Conservation (phyloP, 2,329 filamentous ascomycete species). For the Talaromyces sp. region DNA sequence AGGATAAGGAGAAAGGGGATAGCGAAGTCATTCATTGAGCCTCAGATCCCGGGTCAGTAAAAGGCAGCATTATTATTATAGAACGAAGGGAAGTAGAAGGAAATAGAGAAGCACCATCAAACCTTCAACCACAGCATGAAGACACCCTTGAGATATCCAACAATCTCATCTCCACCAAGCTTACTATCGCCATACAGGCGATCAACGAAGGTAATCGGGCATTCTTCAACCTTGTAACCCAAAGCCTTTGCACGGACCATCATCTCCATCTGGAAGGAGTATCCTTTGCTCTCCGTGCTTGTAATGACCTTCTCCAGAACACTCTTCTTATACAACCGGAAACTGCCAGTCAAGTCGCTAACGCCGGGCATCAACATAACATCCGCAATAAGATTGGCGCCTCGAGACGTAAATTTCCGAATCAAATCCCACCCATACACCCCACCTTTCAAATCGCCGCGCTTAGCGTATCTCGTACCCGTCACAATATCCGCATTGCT, state of each 20-base stretch:
- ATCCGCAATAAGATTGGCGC: constrained; percentile 93
- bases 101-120: constrained; percentile 37
- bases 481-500: constrained; percentile 94
- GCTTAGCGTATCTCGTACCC: constrained; percentile 86
- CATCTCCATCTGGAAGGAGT: constrained; percentile 99
- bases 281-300: constrained; percentile 92
- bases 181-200: constrained; percentile 93
- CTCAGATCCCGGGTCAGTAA: background rate
- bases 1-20: background rate
- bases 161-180: constrained; percentile 90
- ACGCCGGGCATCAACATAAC: constrained; percentile 90
- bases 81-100: background rate
- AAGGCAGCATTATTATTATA: background rate
- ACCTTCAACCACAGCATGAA: constrained; percentile 76
- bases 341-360: constrained; percentile 91
- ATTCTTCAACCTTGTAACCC: constrained; percentile 91
- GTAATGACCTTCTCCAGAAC: constrained; percentile 87
- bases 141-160: constrained; percentile 89
- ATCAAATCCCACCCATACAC: constrained; percentile 97
- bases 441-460: constrained; percentile 63
- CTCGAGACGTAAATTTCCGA: constrained; percentile 67
- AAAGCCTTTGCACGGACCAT: constrained; percentile 96
- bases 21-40: background rate
- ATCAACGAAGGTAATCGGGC: constrained; percentile 95
- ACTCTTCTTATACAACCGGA: constrained; percentile 87